Percentiles rank a stretch among this genome's conserved stretches.
These are phyloP conservation scores for Pinus tabuliformis DNA, from an alignment of 75 land plant genomes.

Conservation along the genomic window DNA sequence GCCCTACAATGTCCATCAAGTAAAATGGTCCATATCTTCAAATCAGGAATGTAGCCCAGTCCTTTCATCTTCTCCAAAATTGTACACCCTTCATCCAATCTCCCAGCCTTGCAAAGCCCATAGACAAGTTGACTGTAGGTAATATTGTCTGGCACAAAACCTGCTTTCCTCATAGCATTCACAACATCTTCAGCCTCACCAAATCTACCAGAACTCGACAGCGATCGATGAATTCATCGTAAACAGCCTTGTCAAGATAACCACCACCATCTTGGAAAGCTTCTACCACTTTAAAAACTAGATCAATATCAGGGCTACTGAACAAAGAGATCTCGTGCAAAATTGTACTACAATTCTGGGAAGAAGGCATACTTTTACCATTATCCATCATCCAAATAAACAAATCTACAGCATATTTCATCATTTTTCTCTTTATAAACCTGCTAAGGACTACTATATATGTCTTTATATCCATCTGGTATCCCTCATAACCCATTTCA, in stretches of 20 bases:
- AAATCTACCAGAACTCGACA: conserved; percentile 47
- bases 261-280: conserved; percentile 43
- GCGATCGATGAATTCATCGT: conserved; percentile 52
- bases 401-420: conserved; percentile 72
- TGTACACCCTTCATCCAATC: conserved; percentile 55
- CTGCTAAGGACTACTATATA: conserved; percentile 69
- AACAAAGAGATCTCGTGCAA: conserved; percentile 23
- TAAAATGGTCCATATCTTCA: conserved; percentile 69
- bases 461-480: conserved; percentile 69
- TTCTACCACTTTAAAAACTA: conserved; percentile 46
- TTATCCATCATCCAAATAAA: conserved; percentile 77
- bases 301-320: conserved; percentile 28
- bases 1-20: conserved; percentile 57
- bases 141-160: conserved; percentile 61
- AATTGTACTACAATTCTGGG: conserved; percentile 38
- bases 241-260: conserved; percentile 37
- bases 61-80: conserved; percentile 67
- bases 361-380: conserved; percentile 45
- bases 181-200: conserved; percentile 62
- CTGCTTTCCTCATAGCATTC: conserved; percentile 45
- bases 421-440: conserved; percentile 59
- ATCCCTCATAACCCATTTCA: conserved; percentile 69
- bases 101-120: conserved; percentile 63
- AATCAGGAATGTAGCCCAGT: conserved; percentile 55
- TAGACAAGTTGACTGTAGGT: conserved; percentile 67